Conservation (phyloP, 768 basidiomycete species). For the Lactarius evosmus region DNA sequence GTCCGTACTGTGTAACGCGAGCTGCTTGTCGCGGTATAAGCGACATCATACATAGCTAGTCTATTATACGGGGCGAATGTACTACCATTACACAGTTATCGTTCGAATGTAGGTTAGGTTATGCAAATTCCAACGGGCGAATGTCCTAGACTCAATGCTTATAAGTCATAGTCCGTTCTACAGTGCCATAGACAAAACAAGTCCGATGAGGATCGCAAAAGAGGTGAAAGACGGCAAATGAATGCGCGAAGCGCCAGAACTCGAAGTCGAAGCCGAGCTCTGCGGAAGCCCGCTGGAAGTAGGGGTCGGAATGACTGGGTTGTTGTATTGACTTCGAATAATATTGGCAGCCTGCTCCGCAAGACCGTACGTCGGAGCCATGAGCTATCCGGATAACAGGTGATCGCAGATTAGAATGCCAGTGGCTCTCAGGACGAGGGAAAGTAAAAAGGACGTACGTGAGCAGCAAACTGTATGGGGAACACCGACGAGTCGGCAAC, state of each 20-base stretch:
- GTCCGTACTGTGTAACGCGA: too few species aligned
- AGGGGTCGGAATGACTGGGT: conserved; percentile 26
- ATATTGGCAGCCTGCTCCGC: conserved; percentile 41
- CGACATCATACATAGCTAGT: too few species aligned
- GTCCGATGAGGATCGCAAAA: neutral
- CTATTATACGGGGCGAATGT: too few species aligned
- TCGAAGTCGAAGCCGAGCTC: neutral
- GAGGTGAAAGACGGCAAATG: neutral
- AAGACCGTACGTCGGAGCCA: conserved; percentile 17
- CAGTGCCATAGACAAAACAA: neutral
- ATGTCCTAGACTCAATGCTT: too few species aligned
- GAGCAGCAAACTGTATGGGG: conserved; percentile 51
- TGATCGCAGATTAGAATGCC: neutral
- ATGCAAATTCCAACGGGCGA: too few species aligned
- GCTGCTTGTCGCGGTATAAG: too few species aligned
- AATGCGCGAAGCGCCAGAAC: neutral
- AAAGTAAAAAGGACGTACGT: conserved; percentile 33
- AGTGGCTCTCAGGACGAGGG: neutral
- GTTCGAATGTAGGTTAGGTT: too few species aligned
- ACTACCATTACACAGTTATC: too few species aligned
- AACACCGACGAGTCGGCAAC: conserved; percentile 58
- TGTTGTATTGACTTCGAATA: conserved; percentile 38
- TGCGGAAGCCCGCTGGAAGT: neutral
- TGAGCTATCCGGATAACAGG: conserved; percentile 4
- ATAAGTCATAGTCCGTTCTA: neutral